These are phyloP conservation scores for Saitozyma sp. DNA, from an alignment of 768 basidiomycete genomes.

Conservation along the genomic window DNA sequence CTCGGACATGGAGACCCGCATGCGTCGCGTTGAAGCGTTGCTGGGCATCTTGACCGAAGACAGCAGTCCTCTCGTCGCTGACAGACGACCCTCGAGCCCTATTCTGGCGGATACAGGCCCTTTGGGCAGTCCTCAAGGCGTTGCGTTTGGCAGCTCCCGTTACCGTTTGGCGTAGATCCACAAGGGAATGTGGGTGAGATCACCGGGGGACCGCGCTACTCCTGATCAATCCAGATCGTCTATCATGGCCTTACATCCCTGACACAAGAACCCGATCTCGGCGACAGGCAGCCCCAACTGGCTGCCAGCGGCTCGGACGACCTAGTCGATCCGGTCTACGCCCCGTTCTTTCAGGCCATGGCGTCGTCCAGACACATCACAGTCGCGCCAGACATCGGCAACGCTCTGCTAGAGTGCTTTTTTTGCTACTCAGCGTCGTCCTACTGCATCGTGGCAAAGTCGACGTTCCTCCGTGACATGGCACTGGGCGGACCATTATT, in stretches of 20 bases:
- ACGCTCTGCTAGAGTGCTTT: conserved; percentile 11
- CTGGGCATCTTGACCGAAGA: too few relatives aligned
- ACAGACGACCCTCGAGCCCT: too few relatives aligned
- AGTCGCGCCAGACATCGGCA: conserved; percentile 18
- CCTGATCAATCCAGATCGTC: not conserved
- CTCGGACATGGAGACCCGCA: not conserved
- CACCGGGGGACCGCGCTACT: not conserved
- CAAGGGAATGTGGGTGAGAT: conserved; percentile 10
- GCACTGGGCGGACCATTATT: conserved; percentile 16
- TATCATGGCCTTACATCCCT: conserved; percentile 8
- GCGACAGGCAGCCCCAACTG: not conserved
- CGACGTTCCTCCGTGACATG: conserved; percentile 16
- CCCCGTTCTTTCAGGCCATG: conserved; percentile 16
- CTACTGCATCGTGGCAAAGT: conserved; percentile 6
- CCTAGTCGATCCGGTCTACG: conserved; percentile 9
- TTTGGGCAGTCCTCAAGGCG: too few relatives aligned
- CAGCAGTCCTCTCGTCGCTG: too few relatives aligned
- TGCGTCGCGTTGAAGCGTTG: too few relatives aligned
- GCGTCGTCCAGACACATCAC: conserved; percentile 19
- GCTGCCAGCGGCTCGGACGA: not conserved
- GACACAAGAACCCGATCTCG: conserved; percentile 4
- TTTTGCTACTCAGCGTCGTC: conserved; percentile 9
- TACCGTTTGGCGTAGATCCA: conserved; percentile 10
- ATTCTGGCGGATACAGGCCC: too few relatives aligned
- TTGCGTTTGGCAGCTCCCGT: not conserved